Conservation (phyloP, 768 basidiomycete genomes). For the Podaxis rugospora region DNA sequence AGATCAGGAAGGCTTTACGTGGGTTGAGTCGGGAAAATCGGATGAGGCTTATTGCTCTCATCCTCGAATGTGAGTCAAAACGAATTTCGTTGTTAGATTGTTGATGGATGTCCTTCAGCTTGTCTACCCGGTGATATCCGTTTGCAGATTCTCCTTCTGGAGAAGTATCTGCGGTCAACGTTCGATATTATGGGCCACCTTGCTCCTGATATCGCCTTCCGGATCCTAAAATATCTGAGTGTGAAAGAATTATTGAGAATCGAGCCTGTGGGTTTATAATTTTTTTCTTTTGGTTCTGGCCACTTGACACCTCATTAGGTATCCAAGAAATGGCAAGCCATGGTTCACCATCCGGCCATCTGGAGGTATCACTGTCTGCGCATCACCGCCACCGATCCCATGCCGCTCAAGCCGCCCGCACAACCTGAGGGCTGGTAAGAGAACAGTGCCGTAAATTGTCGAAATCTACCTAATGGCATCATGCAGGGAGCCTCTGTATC, state of each 20-base stretch:
- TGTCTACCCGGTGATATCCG: constrained; percentile 83
- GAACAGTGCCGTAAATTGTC: neutral
- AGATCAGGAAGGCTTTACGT: constrained; percentile 61
- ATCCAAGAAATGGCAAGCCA: constrained; percentile 39
- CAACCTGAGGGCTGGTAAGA: constrained; percentile 67
- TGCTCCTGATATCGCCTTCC: constrained; percentile 58
- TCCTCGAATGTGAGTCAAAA: constrained; percentile 48
- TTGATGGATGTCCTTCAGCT: constrained; percentile 32
- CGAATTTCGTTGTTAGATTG: neutral
- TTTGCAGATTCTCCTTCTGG: constrained; percentile 76
- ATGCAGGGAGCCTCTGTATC: constrained; percentile 58
- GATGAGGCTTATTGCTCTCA: constrained; percentile 64
- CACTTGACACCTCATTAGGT: constrained; percentile 39
- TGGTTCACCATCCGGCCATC: constrained; percentile 59
- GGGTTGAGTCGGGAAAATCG: constrained; percentile 61
- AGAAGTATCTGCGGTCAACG: constrained; percentile 79
- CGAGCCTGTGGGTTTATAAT: constrained; percentile 39
- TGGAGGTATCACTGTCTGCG: constrained; percentile 76
- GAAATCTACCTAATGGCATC: neutral
- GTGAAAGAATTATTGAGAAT: constrained; percentile 60
- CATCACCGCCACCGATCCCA: constrained; percentile 70
- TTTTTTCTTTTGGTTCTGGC: neutral
- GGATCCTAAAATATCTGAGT: constrained; percentile 50
- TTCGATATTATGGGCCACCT: constrained; percentile 79
- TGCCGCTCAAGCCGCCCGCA: constrained; percentile 56